Evolutionary conservation across 2,329 filamentous ascomycete genomes (phyloP).

Genomic region (Botrytis porri): DNA sequence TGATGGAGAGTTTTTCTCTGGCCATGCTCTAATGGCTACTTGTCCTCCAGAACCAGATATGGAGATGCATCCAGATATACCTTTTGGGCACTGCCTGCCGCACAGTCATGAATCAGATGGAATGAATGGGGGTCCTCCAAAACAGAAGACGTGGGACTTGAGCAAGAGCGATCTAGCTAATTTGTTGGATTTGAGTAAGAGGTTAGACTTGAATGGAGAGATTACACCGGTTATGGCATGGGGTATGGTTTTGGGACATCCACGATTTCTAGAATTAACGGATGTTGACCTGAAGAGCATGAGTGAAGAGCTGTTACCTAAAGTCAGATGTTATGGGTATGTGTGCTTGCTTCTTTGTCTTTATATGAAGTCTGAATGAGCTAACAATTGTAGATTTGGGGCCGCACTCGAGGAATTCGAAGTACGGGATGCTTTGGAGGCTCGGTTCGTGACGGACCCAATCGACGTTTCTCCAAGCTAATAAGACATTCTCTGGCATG

Average conservation of each 20-base stretch:
- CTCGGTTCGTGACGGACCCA: slow-evolving; percentile 7
- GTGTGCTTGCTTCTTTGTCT: slow-evolving; percentile 39
- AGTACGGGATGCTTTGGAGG: slow-evolving; percentile 42
- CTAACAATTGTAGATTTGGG: slow-evolving; percentile 52
- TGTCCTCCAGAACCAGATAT: slow-evolving; percentile 62
- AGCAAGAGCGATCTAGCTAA: slow-evolving; percentile 74
- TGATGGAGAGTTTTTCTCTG: slow-evolving; percentile 65
- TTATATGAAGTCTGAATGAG: background rate
- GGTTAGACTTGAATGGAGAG: slow-evolving; percentile 80
- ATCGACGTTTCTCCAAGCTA: background rate
- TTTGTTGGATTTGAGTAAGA: slow-evolving; percentile 78
- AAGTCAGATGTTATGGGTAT: slow-evolving; percentile 90
- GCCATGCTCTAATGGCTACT: slow-evolving; percentile 90
- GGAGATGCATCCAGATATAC: slow-evolving; percentile 49
- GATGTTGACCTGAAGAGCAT: slow-evolving; percentile 68
- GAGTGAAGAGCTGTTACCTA: slow-evolving; percentile 69
- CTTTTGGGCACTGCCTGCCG: slow-evolving; percentile 47
- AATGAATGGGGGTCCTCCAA: background rate
- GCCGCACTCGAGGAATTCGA: slow-evolving; percentile 68
- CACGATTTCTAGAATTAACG: slow-evolving; percentile 63
- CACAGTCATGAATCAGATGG: slow-evolving; percentile 4
- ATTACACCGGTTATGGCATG: slow-evolving; percentile 96
- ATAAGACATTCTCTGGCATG: background rate
- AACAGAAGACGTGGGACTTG: slow-evolving; percentile 70
- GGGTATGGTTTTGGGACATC: slow-evolving; percentile 73